phyloP scores from a whole-genome alignment of 2,329 filamentous ascomycete genomes.

The Arthrinium puccinioides region DNA sequence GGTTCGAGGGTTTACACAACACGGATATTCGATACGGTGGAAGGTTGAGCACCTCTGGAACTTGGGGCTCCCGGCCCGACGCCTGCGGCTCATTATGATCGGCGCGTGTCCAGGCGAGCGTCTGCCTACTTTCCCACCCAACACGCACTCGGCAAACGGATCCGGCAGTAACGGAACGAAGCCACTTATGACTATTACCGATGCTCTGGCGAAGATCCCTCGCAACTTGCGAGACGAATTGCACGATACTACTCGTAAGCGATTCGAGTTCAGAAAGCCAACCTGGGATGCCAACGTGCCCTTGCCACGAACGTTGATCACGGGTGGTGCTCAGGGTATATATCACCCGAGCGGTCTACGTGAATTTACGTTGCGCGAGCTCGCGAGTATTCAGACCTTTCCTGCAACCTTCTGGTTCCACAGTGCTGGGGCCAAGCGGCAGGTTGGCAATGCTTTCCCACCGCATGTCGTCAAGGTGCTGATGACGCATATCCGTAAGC shows the following conservation, averaged over 20 bases:
- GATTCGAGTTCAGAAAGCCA: background rate
- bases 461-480: slow-evolving; percentile 45
- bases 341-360: slow-evolving; percentile 38
- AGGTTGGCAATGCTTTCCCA: slow-evolving; percentile 80
- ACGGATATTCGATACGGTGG: slow-evolving; percentile 66
- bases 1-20: slow-evolving; percentile 54
- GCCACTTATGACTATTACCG: slow-evolving; percentile 33
- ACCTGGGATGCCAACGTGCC: background rate
- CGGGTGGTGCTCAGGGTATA: background rate
- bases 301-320: background rate
- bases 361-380: slow-evolving; percentile 59
- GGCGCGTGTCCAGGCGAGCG: slow-evolving; percentile 61
- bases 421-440: slow-evolving; percentile 36
- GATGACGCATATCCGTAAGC: slow-evolving; percentile 38
- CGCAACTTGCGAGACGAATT: too few relatives aligned
- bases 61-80: slow-evolving; percentile 43
- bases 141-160: slow-evolving; percentile 44
- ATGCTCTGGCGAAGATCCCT: slow-evolving; percentile 24
- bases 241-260: too few relatives aligned
- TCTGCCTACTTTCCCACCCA: slow-evolving; percentile 57
- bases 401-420: slow-evolving; percentile 52
- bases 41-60: slow-evolving; percentile 44
- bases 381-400: slow-evolving; percentile 64
- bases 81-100: slow-evolving; percentile 48
- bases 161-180: slow-evolving; percentile 18